Evolutionary conservation across 805 yeast genomes (phyloP), one percentile per base, ranked within the genome.

Genomic region (Ogataea ramenticola): DNA sequence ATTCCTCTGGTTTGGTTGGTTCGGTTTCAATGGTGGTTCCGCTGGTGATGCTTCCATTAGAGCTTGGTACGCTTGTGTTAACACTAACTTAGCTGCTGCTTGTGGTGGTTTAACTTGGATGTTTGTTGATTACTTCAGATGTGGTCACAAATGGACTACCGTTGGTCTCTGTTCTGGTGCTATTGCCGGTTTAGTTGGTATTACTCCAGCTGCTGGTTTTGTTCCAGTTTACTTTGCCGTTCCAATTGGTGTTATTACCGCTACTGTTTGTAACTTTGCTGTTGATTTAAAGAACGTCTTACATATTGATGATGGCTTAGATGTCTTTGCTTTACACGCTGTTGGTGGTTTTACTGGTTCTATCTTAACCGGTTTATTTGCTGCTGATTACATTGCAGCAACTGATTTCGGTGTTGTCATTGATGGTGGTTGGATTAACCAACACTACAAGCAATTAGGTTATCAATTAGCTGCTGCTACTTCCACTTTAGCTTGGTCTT

Each of bases 1-100:
- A 12, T 86, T 93, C 71, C 76, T 93, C 55, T 91, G 97, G 96
- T 89, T 93, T 57, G 99, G 98, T 32, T 93, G 99, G 99, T 89
- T 89, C 59, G 97, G 96, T 35, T 93, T 93, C 80, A 93, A 93
- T 75, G 97, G 96, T 66, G 98, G 98, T 57, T 88, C 96, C 40
- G 86, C 97, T 41, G 97, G 96, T 65, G 84, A 88, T 61, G 86
- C 96, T 32, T 68, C 91, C 49, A 80, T 93, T 62, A 83, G 97
- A 69, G 90, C 96, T 46, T 87, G 88, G 85, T 89, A 89, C 72
- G 96, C 97, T 33, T 77, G 85, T 62, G 83, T 85, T 59, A 89
- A 87, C 76, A 91, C 98, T 58, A 88, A 91, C 68, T 63, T 91
- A 55, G 96, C 98, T 42, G 98, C 98, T 48, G 81, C 96, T 14